Evolutionary conservation across 2,329 filamentous ascomycete genomes (phyloP).

Genomic region (Clarireedia hainanense): DNA sequence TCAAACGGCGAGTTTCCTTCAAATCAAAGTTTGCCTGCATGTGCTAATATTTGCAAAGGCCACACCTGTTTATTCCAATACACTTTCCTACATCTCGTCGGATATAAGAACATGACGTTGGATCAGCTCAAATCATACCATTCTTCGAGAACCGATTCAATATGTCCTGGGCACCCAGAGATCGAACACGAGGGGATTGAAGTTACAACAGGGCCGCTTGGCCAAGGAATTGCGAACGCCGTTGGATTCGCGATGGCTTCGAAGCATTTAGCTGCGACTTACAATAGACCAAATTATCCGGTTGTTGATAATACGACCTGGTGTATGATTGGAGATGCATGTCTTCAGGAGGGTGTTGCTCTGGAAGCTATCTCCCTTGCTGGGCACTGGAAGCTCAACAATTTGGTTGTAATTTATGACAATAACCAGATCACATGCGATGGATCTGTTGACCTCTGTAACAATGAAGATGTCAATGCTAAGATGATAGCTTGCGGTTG

Average conservation of each 20-base stretch:
- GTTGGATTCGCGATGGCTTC: conserved; percentile 43
- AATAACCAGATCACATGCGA: conserved; percentile 46
- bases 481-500: conserved; percentile 43
- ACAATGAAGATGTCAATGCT: conserved; percentile 41
- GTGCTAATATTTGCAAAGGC: conserved; percentile 21
- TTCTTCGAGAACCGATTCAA: conserved; percentile 25
- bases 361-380: conserved; percentile 42
- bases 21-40: neutral
- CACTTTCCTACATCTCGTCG: conserved; percentile 36
- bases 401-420: conserved; percentile 42
- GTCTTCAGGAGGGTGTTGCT: conserved; percentile 42
- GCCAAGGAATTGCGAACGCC: conserved; percentile 43
- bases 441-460: conserved; percentile 38
- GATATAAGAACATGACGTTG: conserved; percentile 39
- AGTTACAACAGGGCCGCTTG: conserved; percentile 43
- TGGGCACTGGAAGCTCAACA: conserved; percentile 40
- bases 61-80: conserved; percentile 41
- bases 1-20: conserved; percentile 31
- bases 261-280: conserved; percentile 39
- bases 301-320: conserved; percentile 39
- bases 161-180: conserved; percentile 41
- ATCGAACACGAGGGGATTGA: conserved; percentile 43
- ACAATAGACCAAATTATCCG: conserved; percentile 36
- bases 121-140: conserved; percentile 42
- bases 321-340: conserved; percentile 44